phyloP scores from a whole-genome alignment of 1,139 yeast genomes.

The Yamadazyma sp. region DNA sequence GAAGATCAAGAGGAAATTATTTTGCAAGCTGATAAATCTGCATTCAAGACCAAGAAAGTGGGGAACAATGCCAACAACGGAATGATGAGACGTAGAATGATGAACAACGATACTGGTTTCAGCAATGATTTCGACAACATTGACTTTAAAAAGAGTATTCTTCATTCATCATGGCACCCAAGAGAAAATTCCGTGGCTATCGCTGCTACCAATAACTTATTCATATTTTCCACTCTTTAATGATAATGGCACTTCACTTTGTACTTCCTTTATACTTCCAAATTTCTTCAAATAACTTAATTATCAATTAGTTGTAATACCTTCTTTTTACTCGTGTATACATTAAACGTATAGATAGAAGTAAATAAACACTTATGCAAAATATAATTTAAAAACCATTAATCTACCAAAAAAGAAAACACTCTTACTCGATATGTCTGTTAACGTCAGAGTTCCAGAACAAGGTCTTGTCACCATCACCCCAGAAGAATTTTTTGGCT shows the following conservation, averaged over 20 bases:
- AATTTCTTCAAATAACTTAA: not conserved
- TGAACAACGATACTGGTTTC: slow-evolving; percentile 41
- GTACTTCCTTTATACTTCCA: not conserved
- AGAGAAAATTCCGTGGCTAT: slow-evolving; percentile 94
- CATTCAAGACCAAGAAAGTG: slow-evolving; percentile 78
- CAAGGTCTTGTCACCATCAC: slow-evolving; percentile 94
- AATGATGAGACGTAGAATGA: slow-evolving; percentile 44
- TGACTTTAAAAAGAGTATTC: slow-evolving; percentile 91
- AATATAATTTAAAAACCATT: slow-evolving; percentile 6
- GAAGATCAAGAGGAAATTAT: slow-evolving; percentile 74
- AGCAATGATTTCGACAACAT: slow-evolving; percentile 73
- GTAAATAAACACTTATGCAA: slow-evolving; percentile 1
- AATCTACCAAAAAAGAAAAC: no score
- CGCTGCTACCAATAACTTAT: slow-evolving; percentile 95
- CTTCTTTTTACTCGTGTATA: slow-evolving; percentile 3
- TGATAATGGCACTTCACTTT: slow-evolving; percentile 9
- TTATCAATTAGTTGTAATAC: no score
- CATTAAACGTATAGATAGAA: slow-evolving; percentile 3
- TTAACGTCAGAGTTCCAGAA: slow-evolving; percentile 95
- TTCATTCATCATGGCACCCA: slow-evolving; percentile 99
- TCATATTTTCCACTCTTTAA: slow-evolving; percentile 69
- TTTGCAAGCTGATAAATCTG: slow-evolving; percentile 96
- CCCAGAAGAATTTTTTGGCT: slow-evolving; percentile 91
- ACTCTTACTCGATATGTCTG: slow-evolving; percentile 68
- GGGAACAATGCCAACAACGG: slow-evolving; percentile 31